Evolutionary conservation across 164 flowering plant species (phyloP).

Genomic region (Liriodendron chinense): DNA sequence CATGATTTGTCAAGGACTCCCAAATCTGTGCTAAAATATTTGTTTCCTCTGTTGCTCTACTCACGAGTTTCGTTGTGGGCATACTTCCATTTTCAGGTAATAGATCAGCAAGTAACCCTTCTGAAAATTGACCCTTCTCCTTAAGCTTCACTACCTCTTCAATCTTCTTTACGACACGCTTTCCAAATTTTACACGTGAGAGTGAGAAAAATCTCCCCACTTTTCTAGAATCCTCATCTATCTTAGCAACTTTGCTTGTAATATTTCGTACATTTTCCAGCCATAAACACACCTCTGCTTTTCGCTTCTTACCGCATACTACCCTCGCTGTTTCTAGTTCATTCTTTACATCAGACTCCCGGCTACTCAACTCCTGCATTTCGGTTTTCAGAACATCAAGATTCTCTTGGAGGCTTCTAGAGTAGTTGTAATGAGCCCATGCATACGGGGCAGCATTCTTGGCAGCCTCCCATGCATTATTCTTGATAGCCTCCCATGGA

Average conservation of each 20-base stretch:
- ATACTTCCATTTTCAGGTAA: background rate
- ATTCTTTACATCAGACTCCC: background rate
- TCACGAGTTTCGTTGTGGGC: background rate
- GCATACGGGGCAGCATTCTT: too few relatives aligned
- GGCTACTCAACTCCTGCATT: background rate
- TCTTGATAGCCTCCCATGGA: too few relatives aligned
- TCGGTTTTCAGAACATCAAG: background rate
- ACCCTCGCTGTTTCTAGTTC: background rate
- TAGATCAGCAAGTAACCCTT: background rate
- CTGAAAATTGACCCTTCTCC: background rate
- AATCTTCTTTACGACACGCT: background rate
- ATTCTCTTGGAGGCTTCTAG: background rate
- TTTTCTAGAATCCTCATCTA: background rate
- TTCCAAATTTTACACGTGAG: background rate
- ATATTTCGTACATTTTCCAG: constrained; percentile 6
- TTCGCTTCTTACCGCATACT: background rate
- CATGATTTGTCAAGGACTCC: background rate
- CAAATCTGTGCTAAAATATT: background rate
- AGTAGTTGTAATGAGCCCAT: too few relatives aligned
- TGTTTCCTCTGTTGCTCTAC: background rate
- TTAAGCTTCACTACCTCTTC: constrained; percentile 2
- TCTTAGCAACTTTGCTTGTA: background rate
- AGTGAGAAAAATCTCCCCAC: background rate
- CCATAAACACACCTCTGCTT: constrained; percentile 4
- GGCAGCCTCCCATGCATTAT: too few relatives aligned